phyloP scores from a whole-genome alignment of 73 alveolate genomes.

The Paramecium octaurelia region DNA sequence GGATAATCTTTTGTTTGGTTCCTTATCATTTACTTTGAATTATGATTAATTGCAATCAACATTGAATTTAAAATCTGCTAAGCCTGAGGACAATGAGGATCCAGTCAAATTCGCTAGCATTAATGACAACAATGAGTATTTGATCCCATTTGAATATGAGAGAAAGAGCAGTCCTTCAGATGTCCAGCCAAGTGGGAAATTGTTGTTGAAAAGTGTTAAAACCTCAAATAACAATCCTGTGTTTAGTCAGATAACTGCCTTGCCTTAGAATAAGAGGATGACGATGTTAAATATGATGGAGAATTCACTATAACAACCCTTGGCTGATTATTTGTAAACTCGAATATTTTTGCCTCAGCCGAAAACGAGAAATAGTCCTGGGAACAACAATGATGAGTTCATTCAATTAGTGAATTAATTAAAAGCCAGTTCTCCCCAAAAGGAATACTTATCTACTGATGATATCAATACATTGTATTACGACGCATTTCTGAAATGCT shows the following conservation, averaged over 20 bases:
- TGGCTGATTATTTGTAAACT: neutral
- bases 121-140: constrained; percentile 18
- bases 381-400: constrained; percentile 40
- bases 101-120: neutral
- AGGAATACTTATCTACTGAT: neutral
- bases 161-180: neutral
- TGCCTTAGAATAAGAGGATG: neutral
- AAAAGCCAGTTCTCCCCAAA: neutral
- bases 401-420: neutral
- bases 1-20: constrained; percentile 19
- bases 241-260: neutral
- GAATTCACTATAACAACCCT: neutral
- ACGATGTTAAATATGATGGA: neutral
- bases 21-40: neutral
- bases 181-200: neutral
- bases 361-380: neutral
- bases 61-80: neutral
- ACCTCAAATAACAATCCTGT: neutral
- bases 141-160: constrained; percentile 29
- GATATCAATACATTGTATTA: neutral
- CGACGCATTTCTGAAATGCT: constrained; percentile 28
- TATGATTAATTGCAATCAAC: neutral
- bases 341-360: neutral
- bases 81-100: constrained; percentile 7
- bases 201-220: neutral